Evolutionary conservation across 2,329 filamentous ascomycete species (phyloP).

Genomic region (Ophidiomyces ophidiicola): DNA sequence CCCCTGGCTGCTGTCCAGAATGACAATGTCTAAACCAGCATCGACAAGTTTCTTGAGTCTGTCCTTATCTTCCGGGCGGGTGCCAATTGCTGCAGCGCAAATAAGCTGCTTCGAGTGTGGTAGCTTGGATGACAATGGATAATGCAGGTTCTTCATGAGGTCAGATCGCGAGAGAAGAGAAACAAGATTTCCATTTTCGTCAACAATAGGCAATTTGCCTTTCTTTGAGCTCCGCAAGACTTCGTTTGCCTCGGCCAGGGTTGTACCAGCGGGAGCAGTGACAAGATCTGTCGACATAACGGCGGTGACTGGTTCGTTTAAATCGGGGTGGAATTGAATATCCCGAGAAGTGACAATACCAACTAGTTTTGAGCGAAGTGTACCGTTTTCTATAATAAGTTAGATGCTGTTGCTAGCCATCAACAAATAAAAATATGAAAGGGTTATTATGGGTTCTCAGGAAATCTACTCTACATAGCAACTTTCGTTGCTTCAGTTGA

Average conservation of each 20-base stretch:
- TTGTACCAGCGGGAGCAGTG: slow-evolving; percentile 73
- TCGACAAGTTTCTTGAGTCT: slow-evolving; percentile 81
- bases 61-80: slow-evolving; percentile 80
- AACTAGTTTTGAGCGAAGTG: slow-evolving; percentile 85
- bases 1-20: slow-evolving; percentile 92
- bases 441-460: slow-evolving; percentile 30
- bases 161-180: slow-evolving; percentile 91
- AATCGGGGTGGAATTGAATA: slow-evolving; percentile 84
- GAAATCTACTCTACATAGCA: slow-evolving; percentile 67
- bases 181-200: slow-evolving; percentile 69
- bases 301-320: slow-evolving; percentile 59
- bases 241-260: slow-evolving; percentile 75
- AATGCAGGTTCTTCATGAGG: slow-evolving; percentile 96
- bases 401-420: not conserved
- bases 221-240: slow-evolving; percentile 95
- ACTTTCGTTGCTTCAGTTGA: slow-evolving; percentile 89
- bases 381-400: slow-evolving; percentile 60
- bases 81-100: slow-evolving; percentile 88
- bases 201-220: slow-evolving; percentile 90
- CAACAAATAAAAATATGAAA: slow-evolving; percentile 14
- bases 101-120: slow-evolving; percentile 96
- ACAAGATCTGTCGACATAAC: slow-evolving; percentile 95
- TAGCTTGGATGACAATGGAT: slow-evolving; percentile 90
- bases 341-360: slow-evolving; percentile 97
- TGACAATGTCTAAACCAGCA: slow-evolving; percentile 85